Percentiles rank a stretch among this genome's conserved stretches.
Conservation (phyloP, 2,329 filamentous ascomycete genomes). For the Coniochaeta sp. region DNA sequence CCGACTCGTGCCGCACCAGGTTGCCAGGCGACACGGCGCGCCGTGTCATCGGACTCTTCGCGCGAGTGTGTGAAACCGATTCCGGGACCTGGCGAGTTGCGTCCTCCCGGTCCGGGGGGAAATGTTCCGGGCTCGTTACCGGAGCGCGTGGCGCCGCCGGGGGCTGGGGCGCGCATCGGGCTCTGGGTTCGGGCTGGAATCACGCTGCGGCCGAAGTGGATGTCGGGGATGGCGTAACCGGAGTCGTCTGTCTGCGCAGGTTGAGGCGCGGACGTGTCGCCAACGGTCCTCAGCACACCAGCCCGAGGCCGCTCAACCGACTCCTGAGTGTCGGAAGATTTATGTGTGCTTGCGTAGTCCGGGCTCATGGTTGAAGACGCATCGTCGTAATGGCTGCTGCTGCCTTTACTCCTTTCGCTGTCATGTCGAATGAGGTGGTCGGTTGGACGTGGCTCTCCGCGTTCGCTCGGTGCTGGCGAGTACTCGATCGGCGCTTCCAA, state of each 20-base stretch:
- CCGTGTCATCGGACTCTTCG: constrained; percentile 43
- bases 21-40: constrained; percentile 68
- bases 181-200: constrained; percentile 25
- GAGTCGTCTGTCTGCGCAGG: constrained; percentile 13
- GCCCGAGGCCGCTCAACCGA: constrained; percentile 62
- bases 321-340: constrained; percentile 40
- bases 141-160: constrained; percentile 5
- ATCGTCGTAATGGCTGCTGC: constrained; percentile 51
- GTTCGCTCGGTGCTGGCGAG: constrained; percentile 7
- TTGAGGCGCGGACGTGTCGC: constrained; percentile 30
- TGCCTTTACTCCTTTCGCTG: constrained; percentile 28
- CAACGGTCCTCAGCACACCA: constrained; percentile 74
- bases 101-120: constrained; percentile 13
- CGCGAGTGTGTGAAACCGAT: constrained; percentile 29
- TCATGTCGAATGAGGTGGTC: constrained; percentile 24
- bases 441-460: constrained; percentile 2
- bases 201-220: constrained; percentile 83
- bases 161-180: constrained; percentile 1
- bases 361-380: constrained; percentile 59
- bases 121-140: constrained; percentile 13
- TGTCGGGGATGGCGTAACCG: constrained; percentile 55
- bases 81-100: constrained; percentile 12
- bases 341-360: constrained; percentile 68
- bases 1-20: constrained; percentile 52
- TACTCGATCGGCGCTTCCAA: constrained; percentile 9